phyloP scores from a whole-genome alignment of 2,329 filamentous ascomycete genomes.

The Pseudogymnoascus sp. region DNA sequence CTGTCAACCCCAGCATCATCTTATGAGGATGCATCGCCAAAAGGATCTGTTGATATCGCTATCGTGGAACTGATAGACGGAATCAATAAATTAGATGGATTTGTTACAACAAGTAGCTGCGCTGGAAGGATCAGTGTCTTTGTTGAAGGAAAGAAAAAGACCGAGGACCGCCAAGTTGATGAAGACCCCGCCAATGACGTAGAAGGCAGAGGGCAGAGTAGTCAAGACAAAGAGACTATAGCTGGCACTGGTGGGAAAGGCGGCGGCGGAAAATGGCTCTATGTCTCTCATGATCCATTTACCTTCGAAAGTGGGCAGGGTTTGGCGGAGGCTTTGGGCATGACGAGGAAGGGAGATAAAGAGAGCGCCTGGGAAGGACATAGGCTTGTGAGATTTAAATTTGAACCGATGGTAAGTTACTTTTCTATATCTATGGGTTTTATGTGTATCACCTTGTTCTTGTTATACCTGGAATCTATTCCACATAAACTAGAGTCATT shows the following conservation, averaged over 20 bases:
- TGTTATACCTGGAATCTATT: not conserved
- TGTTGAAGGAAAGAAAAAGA: slow-evolving; percentile 60
- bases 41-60: slow-evolving; percentile 74
- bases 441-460: not conserved
- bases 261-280: slow-evolving; percentile 75
- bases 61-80: slow-evolving; percentile 70
- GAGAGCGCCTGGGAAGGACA: slow-evolving; percentile 23
- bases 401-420: slow-evolving; percentile 84
- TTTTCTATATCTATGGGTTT: not conserved
- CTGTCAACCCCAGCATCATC: slow-evolving; percentile 60
- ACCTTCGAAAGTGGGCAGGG: slow-evolving; percentile 21
- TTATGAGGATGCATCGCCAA: slow-evolving; percentile 80
- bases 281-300: slow-evolving; percentile 75
- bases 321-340: slow-evolving; percentile 32
- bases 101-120: slow-evolving; percentile 91
- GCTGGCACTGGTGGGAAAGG: slow-evolving; percentile 77
- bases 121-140: slow-evolving; percentile 83
- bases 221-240: slow-evolving; percentile 27
- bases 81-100: slow-evolving; percentile 65
- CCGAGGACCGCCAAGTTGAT: not conserved
- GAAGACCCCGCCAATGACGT: slow-evolving; percentile 11
- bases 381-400: slow-evolving; percentile 74
- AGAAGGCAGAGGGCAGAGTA: slow-evolving; percentile 14
- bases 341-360: slow-evolving; percentile 28
- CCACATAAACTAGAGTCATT: not conserved